Percentiles rank a stretch among this genome's conserved stretches.
phyloP scores from a whole-genome alignment of 352 stramenopile genomes.

The Phytophthora meadii region DNA sequence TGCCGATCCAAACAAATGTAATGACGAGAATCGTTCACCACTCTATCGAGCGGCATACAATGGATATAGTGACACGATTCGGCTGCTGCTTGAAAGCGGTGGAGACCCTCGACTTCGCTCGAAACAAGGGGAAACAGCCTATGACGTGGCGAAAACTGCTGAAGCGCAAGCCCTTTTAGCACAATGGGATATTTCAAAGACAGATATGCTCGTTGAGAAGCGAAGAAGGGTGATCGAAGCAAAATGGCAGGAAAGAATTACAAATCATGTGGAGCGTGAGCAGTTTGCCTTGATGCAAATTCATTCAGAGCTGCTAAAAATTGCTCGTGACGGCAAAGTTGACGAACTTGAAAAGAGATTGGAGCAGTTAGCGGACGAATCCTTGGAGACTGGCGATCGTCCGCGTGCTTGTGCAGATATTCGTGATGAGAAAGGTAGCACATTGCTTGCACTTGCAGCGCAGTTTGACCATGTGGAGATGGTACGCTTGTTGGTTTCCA shows the following conservation, averaged over 20 bases:
- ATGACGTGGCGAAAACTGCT: conserved; percentile 85
- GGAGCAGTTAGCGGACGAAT: conserved; percentile 78
- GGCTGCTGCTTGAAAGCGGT: conserved; percentile 73
- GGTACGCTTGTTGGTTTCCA: conserved; percentile 61
- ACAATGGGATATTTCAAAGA: conserved; percentile 78
- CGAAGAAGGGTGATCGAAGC: conserved; percentile 70
- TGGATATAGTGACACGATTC: conserved; percentile 72
- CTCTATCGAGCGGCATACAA: conserved; percentile 91
- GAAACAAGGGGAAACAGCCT: conserved; percentile 83
- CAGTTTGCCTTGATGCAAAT: conserved; percentile 84
- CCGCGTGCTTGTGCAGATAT: conserved; percentile 76
- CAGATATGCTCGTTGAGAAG: conserved; percentile 69
- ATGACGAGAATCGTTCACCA: conserved; percentile 83
- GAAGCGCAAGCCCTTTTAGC: conserved; percentile 67
- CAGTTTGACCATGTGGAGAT: conserved; percentile 77
- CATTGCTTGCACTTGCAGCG: conserved; percentile 73
- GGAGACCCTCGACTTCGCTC: conserved; percentile 75
- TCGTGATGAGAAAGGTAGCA: conserved; percentile 81
- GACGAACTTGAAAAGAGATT: conserved; percentile 62
- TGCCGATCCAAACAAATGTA: conserved; percentile 88
- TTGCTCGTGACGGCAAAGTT: conserved; percentile 52
- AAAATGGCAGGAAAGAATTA: conserved; percentile 88
- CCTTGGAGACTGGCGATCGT: conserved; percentile 59
- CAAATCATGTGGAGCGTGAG: conserved; percentile 86
- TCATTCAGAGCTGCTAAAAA: conserved; percentile 76